Percentiles rank a stretch among this genome's conserved stretches.
These are phyloP conservation scores for Hygrophorus russula DNA, from an alignment of 768 basidiomycete species.

Conservation along the genomic window DNA sequence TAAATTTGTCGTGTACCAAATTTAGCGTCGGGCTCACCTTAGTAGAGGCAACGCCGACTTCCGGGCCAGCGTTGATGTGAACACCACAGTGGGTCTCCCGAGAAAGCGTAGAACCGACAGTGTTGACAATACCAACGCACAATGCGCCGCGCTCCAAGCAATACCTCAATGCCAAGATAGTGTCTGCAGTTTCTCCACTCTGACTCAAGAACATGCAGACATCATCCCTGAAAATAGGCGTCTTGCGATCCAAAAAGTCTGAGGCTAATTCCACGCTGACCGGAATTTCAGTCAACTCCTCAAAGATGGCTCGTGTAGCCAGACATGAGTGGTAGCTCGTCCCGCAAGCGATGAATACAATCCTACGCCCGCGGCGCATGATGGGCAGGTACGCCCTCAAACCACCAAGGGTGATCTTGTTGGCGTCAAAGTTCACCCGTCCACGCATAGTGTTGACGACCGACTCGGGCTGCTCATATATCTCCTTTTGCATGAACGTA, in stretches of 20 bases:
- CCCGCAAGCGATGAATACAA: slow-evolving; percentile 97
- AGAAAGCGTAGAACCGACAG: slow-evolving; percentile 94
- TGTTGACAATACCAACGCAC: slow-evolving; percentile 96
- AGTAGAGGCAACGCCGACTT: slow-evolving; percentile 98
- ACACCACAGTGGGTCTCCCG: slow-evolving; percentile 99
- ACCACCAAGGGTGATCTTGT: slow-evolving; percentile 89
- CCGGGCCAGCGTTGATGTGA: slow-evolving; percentile 98
- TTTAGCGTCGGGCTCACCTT: slow-evolving; percentile 42
- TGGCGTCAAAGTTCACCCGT: slow-evolving; percentile 94
- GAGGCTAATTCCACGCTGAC: slow-evolving; percentile 95
- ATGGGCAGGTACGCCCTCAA: slow-evolving; percentile 91
- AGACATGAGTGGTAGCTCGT: slow-evolving; percentile 97
- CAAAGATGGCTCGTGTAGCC: slow-evolving; percentile 95
- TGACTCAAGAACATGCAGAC: slow-evolving; percentile 94
- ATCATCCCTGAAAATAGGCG: slow-evolving; percentile 98
- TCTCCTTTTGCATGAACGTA: slow-evolving; percentile 99
- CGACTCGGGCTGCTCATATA: slow-evolving; percentile 97
- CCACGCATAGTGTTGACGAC: slow-evolving; percentile 99
- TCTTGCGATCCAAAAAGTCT: slow-evolving; percentile 98
- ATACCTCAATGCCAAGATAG: slow-evolving; percentile 91
- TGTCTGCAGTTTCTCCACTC: slow-evolving; percentile 98
- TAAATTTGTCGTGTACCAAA: slow-evolving; percentile 2
- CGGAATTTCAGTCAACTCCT: slow-evolving; percentile 97
- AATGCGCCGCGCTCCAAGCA: slow-evolving; percentile 95
- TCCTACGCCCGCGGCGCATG: slow-evolving; percentile 87